Base-by-base conservation (phyloP, 257 asterid species). In the Mentha longifolia region DNA sequence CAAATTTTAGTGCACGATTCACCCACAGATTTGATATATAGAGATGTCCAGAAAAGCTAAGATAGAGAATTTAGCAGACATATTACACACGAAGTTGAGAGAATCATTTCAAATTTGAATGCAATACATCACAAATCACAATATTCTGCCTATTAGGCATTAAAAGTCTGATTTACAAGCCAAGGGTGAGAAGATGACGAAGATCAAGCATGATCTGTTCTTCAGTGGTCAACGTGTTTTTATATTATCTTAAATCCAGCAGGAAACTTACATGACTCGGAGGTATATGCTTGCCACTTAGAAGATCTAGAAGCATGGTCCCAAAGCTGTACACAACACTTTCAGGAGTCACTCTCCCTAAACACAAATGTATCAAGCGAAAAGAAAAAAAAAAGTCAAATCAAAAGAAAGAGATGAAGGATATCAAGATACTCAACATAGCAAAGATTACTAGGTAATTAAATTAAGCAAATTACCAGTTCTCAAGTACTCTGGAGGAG, bases 401-500 rank as follows among this genome's bases (percentile, higher is more conserved):
- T 30, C 39, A 17, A 42, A 17, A 42, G 28, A 60, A 15, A 35
- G 49, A 60, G 49, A 60, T 3, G 46, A 20, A 68, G 54, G 39
- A 9, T 2, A 52, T n/a, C 13, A 15, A 37, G 41, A 51, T 31
- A 20, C 54, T 64, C 1, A 2, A 14, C 20, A 14, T 43, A 41
- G 62, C 71, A 52, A 28, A 50, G 56, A 71, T 63, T 47, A 51
- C 42, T 7, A 67, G 9, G 41, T 45, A 33, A 20, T 57, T 20
- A 43, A 28, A 28, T 28, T 3, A 56, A 42, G 13, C 51, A 17
- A 12, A 9, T 61, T 76, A 85, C 87, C 89, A 30, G 87, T 85
- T 78, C 89, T 80, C 80, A 85, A 71, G 82, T 85, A 85, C 67
- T 85, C 89, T 1, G 89, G 89, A 30, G 87, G 89, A 67, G 89